Base-by-base conservation (phyloP, 306 rosid genomes). In the Dalbergia cochinchinensis region DNA sequence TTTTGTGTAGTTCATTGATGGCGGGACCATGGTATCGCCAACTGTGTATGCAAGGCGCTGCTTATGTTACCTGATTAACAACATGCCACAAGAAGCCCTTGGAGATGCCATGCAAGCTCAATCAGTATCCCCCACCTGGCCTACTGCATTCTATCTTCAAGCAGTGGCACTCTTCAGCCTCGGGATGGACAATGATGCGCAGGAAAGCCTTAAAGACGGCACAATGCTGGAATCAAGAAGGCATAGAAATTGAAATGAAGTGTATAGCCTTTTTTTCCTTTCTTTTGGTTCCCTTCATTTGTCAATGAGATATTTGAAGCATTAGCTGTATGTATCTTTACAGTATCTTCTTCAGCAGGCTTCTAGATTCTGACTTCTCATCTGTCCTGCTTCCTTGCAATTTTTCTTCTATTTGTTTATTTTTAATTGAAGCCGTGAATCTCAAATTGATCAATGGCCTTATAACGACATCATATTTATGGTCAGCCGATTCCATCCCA, bases 41-140 rank as follows among this genome's bases (percentile, higher is more conserved):
- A 93, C 98, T 0, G 94, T 85, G 20, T 87, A 89, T 51, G 98
- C 92, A 3, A 90, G 97, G 82, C 94, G 97, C 34, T 85, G 93
- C 89, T 83, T 93, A 76, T 89, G 97, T 79, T 93, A 91, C 87
- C 78, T 93, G 85, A 90, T 88, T 91, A 91, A 69, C 41, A 92
- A 87, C 53, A 91, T 84, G 94, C 83, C 90, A 33, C 97, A 91
- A 86, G 98, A 88, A 87, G 98, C 97, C 79, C 91, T 93, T 22
- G 98, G 94, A 78, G 98, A 93, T 76, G 98, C 97, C 1, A 93
- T 93, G 98, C 94, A 93, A 83, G 98, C 94, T 65, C 94, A 91
- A 65, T 91, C 90, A 10, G 71, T 91, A 47, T 83, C 91, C 9
- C 94, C 97, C 0, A 90, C 90, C 9, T 91, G 98, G 98, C 85